Evolutionary conservation across 169 alveolate genomes (phyloP).

Genomic region (Plasmodium gaboni): DNA sequence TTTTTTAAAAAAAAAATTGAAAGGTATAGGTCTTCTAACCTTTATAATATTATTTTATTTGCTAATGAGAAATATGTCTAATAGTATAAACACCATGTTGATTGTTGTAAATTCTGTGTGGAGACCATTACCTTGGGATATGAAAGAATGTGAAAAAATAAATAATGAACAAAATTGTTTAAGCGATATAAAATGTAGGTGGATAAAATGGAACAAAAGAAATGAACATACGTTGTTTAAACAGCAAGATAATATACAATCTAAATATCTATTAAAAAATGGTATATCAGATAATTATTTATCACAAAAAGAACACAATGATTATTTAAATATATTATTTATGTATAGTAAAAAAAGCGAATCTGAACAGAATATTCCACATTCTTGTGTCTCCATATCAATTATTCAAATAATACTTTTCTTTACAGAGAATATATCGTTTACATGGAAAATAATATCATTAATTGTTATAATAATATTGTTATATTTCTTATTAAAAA

Average conservation of each 20-base stretch:
- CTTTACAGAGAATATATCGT: constrained; percentile 27
- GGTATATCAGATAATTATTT: no score
- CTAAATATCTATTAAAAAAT: no score
- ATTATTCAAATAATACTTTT: constrained; percentile 8
- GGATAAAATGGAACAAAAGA: background rate
- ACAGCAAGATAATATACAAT: no score
- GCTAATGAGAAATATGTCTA: constrained; percentile 24
- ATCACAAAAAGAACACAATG: no score
- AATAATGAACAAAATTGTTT: background rate
- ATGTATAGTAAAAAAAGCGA: background rate
- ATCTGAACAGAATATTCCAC: background rate
- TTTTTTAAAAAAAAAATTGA: constrained; percentile 50
- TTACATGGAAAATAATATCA: constrained; percentile 5
- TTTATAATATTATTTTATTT: constrained; percentile 24
- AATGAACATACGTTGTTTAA: background rate
- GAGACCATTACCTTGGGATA: constrained; percentile 53
- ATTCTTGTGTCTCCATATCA: constrained; percentile 14
- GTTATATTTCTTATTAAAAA: constrained; percentile 31
- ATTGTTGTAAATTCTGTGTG: constrained; percentile 8
- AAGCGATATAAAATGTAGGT: constrained; percentile 27
- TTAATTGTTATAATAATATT: constrained; percentile 19
- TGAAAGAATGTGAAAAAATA: constrained; percentile 38
- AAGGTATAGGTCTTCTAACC: constrained; percentile 43
- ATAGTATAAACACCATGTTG: constrained; percentile 15
- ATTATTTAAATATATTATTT: no score